These are phyloP conservation scores for Quercus parvula DNA, from an alignment of 306 rosid genomes.

Conservation along the genomic window DNA sequence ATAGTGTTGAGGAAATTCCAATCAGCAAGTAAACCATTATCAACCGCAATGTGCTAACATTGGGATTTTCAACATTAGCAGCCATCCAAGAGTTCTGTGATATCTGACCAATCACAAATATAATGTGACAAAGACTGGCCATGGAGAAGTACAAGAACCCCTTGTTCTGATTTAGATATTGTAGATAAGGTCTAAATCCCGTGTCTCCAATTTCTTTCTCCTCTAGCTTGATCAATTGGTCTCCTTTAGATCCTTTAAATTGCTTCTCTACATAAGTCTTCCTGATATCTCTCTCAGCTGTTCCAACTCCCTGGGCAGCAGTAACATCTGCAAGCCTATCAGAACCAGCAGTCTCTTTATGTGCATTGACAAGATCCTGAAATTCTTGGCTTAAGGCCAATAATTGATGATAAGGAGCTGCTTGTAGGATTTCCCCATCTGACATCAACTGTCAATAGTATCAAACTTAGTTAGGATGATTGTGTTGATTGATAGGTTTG, in stretches of 20 bases:
- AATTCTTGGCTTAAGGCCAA: conserved; percentile 40
- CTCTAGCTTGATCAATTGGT: conserved; percentile 47
- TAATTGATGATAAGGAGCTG: conserved; percentile 41
- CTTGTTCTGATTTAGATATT: conserved; percentile 42
- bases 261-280: conserved; percentile 13
- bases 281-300: conserved; percentile 7
- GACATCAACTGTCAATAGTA: conserved; percentile 46
- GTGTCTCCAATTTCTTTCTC: conserved; percentile 46
- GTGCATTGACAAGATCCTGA: conserved; percentile 54
- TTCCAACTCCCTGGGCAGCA: not conserved
- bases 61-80: conserved; percentile 36
- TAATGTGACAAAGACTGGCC: conserved; percentile 16
- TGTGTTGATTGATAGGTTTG: too few species aligned
- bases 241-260: conserved; percentile 3
- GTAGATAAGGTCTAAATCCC: conserved; percentile 50
- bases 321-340: conserved; percentile 6
- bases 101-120: conserved; percentile 33
- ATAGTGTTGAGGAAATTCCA: conserved; percentile 5
- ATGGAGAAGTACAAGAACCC: conserved; percentile 36
- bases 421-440: conserved; percentile 36
- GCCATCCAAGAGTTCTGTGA: conserved; percentile 51
- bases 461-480: too few species aligned
- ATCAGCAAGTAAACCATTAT: conserved; percentile 32
- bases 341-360: conserved; percentile 40
- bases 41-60: conserved; percentile 16